Base-by-base conservation (phyloP, 139 green algal genomes). In the Tetratostichococcus sp. region DNA sequence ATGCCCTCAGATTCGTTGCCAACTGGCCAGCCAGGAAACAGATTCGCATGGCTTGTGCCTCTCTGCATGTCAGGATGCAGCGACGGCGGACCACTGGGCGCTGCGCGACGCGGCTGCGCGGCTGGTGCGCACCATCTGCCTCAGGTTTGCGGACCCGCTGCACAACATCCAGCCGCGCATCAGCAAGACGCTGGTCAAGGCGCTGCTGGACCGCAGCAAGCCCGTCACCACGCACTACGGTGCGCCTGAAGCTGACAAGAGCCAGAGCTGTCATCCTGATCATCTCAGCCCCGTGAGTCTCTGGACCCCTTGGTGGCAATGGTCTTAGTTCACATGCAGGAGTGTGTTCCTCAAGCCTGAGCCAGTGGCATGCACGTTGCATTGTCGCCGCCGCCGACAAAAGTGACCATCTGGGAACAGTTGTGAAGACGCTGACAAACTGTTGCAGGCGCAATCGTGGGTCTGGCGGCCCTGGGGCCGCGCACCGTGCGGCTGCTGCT, bases 221-320 rank as follows among this genome's bases (percentile, higher is more conserved):
- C 83, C 90, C 21, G 78, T 91, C 11, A 77, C 78, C 35, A 87
- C 86, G 32, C 86, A 94, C 71, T 91, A 91, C 67, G 86, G 86
- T 87, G 69, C 8, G 75, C 11, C 8, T 50, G 8, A 11, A 11
- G 39, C 39, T 50, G 6, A n/a, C n/a, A n/a, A n/a, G n/a, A n/a
- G n/a, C n/a, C n/a, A n/a, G n/a, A n/a, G n/a, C n/a, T n/a, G n/a
- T n/a, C n/a, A n/a, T n/a, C n/a, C n/a, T n/a, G n/a, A n/a, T n/a
- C n/a, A n/a, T n/a, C n/a, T n/a, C n/a, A n/a, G n/a, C n/a, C n/a
- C n/a, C n/a, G n/a, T n/a, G n/a, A n/a, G n/a, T n/a, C n/a, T n/a
- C n/a, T n/a, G n/a, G n/a, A n/a, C n/a, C n/a, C n/a, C n/a, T n/a
- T n/a, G n/a, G n/a, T n/a, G n/a, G n/a, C n/a, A n/a, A n/a, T n/a